Conservation (phyloP, 208 protist genomes). For the Trypanosoma congolense region DNA sequence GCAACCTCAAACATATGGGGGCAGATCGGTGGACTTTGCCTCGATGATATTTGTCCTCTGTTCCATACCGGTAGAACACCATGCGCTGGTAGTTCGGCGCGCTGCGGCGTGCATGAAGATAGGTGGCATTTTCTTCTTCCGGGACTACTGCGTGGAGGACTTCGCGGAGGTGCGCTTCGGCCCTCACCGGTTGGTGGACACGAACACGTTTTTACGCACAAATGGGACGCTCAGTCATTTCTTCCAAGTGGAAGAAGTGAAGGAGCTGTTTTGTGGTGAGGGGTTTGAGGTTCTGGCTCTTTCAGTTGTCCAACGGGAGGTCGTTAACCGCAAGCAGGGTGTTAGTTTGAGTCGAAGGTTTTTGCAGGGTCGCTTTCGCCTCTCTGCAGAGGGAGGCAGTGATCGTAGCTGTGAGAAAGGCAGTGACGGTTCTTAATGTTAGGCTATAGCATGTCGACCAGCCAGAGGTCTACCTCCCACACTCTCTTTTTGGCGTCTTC, state of each 20-base stretch:
- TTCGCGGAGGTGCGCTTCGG: slow-evolving; percentile 76
- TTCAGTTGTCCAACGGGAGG: slow-evolving; percentile 60
- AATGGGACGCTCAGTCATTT: slow-evolving; percentile 88
- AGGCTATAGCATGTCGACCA: too few relatives aligned
- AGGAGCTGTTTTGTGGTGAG: slow-evolving; percentile 37
- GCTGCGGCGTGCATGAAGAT: slow-evolving; percentile 57
- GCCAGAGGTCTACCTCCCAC: too few relatives aligned
- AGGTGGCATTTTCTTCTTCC: slow-evolving; percentile 82
- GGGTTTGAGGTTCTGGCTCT: slow-evolving; percentile 60
- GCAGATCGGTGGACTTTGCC: slow-evolving; percentile 53
- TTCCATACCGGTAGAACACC: slow-evolving; percentile 72
- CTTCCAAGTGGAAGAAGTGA: slow-evolving; percentile 68
- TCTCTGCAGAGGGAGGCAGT: too few relatives aligned
- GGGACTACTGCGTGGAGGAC: slow-evolving; percentile 81
- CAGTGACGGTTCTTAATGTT: too few relatives aligned
- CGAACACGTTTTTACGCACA: slow-evolving; percentile 67
- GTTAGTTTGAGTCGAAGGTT: slow-evolving; percentile 55
- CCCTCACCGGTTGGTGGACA: slow-evolving; percentile 10
- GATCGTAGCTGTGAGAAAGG: too few relatives aligned
- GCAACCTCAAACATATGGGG: background rate
- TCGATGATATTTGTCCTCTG: slow-evolving; percentile 94
- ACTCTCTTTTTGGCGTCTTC: too few relatives aligned
- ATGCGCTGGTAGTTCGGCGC: slow-evolving; percentile 47
- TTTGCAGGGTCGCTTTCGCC: slow-evolving; percentile 78
- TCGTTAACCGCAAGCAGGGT: slow-evolving; percentile 64